Percentiles rank a stretch among this genome's conserved stretches.
Evolutionary conservation across 192 early-diverging fungal genomes (phyloP).

Genomic region (Lobulomyces angularis): DNA sequence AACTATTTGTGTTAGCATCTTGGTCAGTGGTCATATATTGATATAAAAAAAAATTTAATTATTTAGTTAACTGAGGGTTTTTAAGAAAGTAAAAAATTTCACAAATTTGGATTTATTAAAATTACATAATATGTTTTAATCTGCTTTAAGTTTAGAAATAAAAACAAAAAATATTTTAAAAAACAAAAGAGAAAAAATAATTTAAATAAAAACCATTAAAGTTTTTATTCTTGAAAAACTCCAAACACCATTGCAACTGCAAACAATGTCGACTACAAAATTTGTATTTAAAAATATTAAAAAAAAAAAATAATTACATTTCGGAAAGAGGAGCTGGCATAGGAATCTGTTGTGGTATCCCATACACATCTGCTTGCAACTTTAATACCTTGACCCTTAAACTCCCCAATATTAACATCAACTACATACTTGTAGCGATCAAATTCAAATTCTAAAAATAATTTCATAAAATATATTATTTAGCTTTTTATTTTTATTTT

Average conservation of each 20-base stretch:
- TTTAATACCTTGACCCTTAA: constrained; percentile 47
- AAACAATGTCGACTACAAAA: constrained; percentile 30
- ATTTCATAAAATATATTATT: constrained; percentile 1
- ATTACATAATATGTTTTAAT: too few relatives aligned
- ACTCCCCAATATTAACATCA: constrained; percentile 42
- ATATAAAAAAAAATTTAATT: too few relatives aligned
- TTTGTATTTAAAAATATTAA: neutral
- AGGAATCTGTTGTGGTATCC: constrained; percentile 42
- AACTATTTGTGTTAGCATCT: too few relatives aligned
- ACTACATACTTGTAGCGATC: constrained; percentile 47
- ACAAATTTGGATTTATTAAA: too few relatives aligned
- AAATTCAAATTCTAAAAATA: constrained; percentile 32
- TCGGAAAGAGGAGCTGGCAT: constrained; percentile 38
- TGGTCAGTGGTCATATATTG: too few relatives aligned
- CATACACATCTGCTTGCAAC: constrained; percentile 35
- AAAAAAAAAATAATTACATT: constrained; percentile 24
- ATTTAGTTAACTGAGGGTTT: too few relatives aligned
- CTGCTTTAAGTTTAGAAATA: too few relatives aligned
- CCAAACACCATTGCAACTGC: constrained; percentile 43
- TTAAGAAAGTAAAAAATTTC: too few relatives aligned
- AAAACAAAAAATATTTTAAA: too few relatives aligned
- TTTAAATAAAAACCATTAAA: constrained; percentile 3
- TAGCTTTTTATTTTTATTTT: neutral
- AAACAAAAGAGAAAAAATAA: too few relatives aligned
- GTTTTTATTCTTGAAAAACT: constrained; percentile 30